Conservation (phyloP, 2,329 filamentous ascomycete species). For the Whalleya microplaca region DNA sequence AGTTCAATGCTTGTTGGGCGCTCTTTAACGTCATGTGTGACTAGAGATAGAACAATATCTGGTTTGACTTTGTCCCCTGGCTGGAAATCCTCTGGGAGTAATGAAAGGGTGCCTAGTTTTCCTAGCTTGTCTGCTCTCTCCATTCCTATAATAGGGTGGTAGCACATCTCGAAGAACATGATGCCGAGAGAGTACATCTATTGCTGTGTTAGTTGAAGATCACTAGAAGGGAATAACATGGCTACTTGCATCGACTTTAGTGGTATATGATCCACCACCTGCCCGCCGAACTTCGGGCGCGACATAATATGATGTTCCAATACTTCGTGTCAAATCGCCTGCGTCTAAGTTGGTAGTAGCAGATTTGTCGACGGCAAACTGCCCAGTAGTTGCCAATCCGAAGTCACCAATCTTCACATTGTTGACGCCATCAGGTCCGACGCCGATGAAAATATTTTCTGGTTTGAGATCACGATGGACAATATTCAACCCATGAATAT, state of each 20-base stretch:
- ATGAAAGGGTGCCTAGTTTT: conserved; percentile 66
- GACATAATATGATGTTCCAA: conserved; percentile 85
- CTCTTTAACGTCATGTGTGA: conserved; percentile 81
- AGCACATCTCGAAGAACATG: conserved; percentile 99
- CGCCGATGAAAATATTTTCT: conserved; percentile 90
- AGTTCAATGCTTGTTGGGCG: conserved; percentile 83
- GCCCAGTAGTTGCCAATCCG: conserved; percentile 87
- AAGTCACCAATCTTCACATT: conserved; percentile 98
- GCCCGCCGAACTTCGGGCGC: conserved; percentile 86
- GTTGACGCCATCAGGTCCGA: conserved; percentile 71
- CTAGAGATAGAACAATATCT: conserved; percentile 76
- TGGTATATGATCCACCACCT: conserved; percentile 77
- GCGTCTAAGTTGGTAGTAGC: conserved; percentile 48
- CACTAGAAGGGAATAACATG: background rate
- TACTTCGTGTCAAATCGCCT: conserved; percentile 70
- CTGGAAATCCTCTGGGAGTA: conserved; percentile 74
- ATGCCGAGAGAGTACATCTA: conserved; percentile 96
- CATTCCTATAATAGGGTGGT: conserved; percentile 64
- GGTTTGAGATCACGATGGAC: conserved; percentile 97
- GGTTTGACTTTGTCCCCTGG: conserved; percentile 72
- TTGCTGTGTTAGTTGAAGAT: conserved; percentile 5
- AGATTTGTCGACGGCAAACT: conserved; percentile 66
- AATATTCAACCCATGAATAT: conserved; percentile 89
- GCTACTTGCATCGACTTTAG: conserved; percentile 81
- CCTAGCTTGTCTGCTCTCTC: conserved; percentile 67